Conservation (phyloP, 495 filamentous ascomycete genomes). For the Podospora didyma region DNA sequence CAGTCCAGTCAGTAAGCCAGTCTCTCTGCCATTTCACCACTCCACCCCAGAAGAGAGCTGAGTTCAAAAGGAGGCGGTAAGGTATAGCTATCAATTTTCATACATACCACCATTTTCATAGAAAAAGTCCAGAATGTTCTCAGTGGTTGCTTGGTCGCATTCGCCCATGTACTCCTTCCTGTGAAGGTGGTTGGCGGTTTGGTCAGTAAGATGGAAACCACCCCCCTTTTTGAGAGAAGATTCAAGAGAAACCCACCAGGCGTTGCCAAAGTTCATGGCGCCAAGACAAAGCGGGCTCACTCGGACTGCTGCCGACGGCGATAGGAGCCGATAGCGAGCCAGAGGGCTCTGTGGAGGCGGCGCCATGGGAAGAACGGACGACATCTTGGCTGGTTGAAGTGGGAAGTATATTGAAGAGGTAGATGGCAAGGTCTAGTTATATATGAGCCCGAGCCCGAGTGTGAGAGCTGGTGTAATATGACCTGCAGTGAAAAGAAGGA, state of each 20-base stretch:
- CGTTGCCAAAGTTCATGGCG: conserved; percentile 58
- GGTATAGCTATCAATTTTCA: background rate
- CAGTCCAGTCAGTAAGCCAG: no score
- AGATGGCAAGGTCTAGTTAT: no score
- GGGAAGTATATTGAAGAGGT: background rate
- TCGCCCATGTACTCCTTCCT: conserved; percentile 49
- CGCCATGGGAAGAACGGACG: background rate
- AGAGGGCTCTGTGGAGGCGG: conserved; percentile 36
- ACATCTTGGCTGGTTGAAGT: background rate
- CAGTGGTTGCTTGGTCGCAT: conserved; percentile 57
- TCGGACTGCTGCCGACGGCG: conserved; percentile 53
- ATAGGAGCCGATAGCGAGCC: conserved; percentile 55
- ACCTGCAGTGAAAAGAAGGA: no score
- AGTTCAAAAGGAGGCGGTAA: background rate
- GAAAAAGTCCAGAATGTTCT: conserved; percentile 64
- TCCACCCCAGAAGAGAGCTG: background rate
- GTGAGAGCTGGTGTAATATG: no score
- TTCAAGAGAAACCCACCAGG: conserved; percentile 35
- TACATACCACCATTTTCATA: conserved; percentile 43
- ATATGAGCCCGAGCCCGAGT: no score
- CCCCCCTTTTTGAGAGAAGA: background rate
- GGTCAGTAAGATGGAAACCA: no score
- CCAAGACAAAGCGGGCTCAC: conserved; percentile 62
- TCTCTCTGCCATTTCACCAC: no score
- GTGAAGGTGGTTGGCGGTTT: no score